Evolutionary conservation across 2,329 filamentous ascomycete genomes (phyloP), one percentile per base, ranked within the genome.

Genomic region (Leptographium galeiforme): DNA sequence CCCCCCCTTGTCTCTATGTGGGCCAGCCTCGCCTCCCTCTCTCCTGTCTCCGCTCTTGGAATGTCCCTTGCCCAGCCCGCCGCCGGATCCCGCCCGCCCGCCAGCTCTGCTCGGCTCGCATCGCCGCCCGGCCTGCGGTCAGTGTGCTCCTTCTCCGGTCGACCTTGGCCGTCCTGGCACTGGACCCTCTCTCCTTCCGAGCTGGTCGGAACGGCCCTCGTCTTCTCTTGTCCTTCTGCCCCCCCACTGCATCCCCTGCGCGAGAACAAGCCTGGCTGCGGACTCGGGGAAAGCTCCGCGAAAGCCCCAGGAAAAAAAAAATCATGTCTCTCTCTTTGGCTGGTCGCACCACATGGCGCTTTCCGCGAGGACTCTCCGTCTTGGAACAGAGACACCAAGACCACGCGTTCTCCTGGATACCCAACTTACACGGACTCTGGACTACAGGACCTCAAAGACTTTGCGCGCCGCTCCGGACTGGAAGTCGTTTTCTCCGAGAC

Each of bases 401-500:
- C 39, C 34, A 46, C 36, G 34, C 8, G 6, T 47, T 19, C n/a
- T 67, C 73, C 77, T 74, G 73, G 77, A 80, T 45, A 32, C 33
- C 32, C 56, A 51, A 89, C 87, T 90, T 87, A 93, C 85, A 78
- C 79, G 80, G 79, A 80, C 72, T 78, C 77, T 82, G 78, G 78
- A 75, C 84, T 73, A 53, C 89, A 98, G 93, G 93, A 98, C 72
- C 83, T 98, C 53, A 98, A 98, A 87, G 93, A 98, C 70, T 98
- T 98, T 72, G 93, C 93, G 58, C 89, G 93, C 67, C 88, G 94
- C 70, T 94, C 91, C 69, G 89, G 89, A 70, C 81, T 95, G 70
- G 93, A 97, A 69, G 93, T 98, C 60, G 93, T 98, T 64, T 98
- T 95, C 70, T 96, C 90, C 60, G 93, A 98, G 73, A 94, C 94